Evolutionary conservation across 2,329 filamentous ascomycete genomes (phyloP).

Genomic region (Elsinoe perseae): DNA sequence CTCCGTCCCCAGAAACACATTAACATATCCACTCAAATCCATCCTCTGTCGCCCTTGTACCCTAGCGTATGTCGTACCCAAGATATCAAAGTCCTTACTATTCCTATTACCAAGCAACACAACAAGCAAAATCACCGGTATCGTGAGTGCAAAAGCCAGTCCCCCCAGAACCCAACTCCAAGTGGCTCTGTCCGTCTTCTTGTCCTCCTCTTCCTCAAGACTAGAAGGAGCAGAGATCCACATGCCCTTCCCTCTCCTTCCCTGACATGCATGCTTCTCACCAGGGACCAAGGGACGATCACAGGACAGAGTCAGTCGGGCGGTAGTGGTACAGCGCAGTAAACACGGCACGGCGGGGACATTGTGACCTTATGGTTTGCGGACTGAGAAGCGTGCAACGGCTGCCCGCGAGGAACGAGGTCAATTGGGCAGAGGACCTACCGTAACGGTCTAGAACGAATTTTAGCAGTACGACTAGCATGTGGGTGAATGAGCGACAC

Average conservation of each 20-base stretch:
- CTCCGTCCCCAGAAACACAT: constrained; percentile 45
- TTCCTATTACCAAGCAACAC: neutral
- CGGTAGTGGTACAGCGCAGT: neutral
- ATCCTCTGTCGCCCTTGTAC: neutral
- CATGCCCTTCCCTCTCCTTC: neutral
- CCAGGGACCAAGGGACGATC: neutral
- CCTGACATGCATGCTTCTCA: neutral
- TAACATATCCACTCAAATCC: constrained; percentile 35
- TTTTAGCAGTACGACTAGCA: neutral
- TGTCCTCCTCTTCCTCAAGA: neutral
- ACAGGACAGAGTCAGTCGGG: neutral
- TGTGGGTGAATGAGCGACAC: neutral
- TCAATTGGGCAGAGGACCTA: neutral
- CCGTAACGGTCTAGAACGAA: neutral
- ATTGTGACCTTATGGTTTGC: neutral
- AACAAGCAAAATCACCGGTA: neutral
- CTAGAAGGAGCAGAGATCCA: neutral
- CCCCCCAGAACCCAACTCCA: neutral
- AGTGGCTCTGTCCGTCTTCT: neutral
- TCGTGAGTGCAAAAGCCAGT: neutral
- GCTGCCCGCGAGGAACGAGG: no score
- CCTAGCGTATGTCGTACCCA: neutral
- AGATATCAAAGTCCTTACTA: neutral
- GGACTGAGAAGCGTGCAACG: neutral
- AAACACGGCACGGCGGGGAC: neutral